Base-by-base conservation (phyloP, 768 basidiomycete species). In the Boletus patriciae region DNA sequence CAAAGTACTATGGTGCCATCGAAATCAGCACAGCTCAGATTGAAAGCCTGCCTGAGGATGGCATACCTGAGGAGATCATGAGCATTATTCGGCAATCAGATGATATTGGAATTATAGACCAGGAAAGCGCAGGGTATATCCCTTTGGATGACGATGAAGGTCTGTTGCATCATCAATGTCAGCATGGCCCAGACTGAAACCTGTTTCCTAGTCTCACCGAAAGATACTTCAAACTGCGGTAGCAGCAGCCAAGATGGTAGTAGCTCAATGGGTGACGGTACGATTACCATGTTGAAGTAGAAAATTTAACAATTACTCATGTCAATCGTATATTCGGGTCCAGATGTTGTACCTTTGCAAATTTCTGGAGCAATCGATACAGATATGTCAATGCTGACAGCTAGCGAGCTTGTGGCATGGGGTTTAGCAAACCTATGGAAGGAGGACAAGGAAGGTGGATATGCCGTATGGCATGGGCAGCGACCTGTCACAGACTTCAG, bases 91-190 rank as follows among this genome's bases (percentile, higher is more conserved):
- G 62, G 0, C 60, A 69, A 79, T 58, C 52, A 75, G 0, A 78
- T 78, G 55, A 64, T 76, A 6, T 34, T 15, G 34, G 34, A 6
- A 34, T 80, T 75, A 77, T 47, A 78, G 3, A 41, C 48, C 53
- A 18, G 36, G 41, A 15, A 69, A 0, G 64, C 69, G 41, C 74
- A 75, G 57, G 25, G 38, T 1, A 58, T 52, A 2, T 49, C 66
- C 1, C 34, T 15, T 6, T 13, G 13, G 34, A 34, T 34, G 13
- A 34, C 13, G 15, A 34, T 34, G 34, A 34, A 34, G 34, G 34
- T 34, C 31, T 27, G 25, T 27, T 6, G 6, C 25, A 27, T 27
- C 6, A 27, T 27, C 25, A 27, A 27, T 27, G 6, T 27, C 3
- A 27, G 6, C 6, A 27, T 27, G 25, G 25, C 25, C 25, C 3